These are phyloP conservation scores for Malania oleifera DNA, from an alignment of 164 flowering plant genomes.

Conservation along the genomic window DNA sequence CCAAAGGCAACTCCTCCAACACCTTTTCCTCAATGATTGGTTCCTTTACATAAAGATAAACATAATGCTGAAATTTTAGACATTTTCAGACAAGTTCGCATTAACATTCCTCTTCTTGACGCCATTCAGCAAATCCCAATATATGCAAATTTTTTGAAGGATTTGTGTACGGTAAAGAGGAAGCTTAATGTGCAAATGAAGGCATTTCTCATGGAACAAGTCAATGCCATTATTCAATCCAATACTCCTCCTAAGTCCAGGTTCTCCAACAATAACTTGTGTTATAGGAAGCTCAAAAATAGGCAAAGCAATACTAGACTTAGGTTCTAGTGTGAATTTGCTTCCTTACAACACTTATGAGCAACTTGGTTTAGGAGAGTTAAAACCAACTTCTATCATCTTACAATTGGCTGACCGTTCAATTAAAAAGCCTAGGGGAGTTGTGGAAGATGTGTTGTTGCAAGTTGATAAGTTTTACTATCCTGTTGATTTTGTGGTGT, in stretches of 20 bases:
- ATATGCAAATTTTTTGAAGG: constrained; percentile 3
- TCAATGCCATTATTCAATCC: not conserved
- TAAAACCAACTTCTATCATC: no score
- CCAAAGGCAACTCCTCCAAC: not conserved
- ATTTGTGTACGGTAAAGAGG: not conserved
- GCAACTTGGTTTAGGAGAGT: no score
- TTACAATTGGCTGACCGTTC: no score
- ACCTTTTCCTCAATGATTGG: constrained; percentile 1
- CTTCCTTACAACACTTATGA: no score
- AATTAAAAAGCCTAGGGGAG: no score
- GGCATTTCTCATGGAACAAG: constrained; percentile 1
- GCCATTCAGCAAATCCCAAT: not conserved
- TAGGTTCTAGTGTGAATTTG: no score
- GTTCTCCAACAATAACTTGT: constrained; percentile 4
- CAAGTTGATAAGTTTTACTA: no score
- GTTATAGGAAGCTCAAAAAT: not conserved
- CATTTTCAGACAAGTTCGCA: not conserved
- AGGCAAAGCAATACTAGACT: not conserved
- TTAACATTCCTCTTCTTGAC: constrained; percentile 1
- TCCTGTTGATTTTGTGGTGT: no score
- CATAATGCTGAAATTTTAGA: not conserved
- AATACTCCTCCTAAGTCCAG: constrained; percentile 4
- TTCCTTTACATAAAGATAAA: not conserved
- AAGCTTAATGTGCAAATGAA: not conserved
- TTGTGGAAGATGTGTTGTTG: no score